Evolutionary conservation across 2,329 filamentous ascomycete genomes (phyloP).

Genomic region (Fusarium hainanense): DNA sequence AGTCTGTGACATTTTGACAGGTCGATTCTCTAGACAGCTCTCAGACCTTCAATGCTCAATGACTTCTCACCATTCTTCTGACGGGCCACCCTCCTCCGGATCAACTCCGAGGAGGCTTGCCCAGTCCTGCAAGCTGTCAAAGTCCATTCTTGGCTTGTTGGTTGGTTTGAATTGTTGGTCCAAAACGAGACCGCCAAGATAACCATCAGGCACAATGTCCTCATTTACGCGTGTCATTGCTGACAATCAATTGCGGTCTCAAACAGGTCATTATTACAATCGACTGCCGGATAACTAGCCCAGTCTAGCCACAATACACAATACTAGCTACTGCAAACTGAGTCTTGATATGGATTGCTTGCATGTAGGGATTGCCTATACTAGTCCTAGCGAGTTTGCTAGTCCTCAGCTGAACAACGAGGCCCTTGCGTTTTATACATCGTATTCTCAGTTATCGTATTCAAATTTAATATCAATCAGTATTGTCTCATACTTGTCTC

Average conservation of each 20-base stretch:
- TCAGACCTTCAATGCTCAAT: not conserved
- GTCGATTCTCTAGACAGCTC: not conserved
- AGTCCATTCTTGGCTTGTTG: slow-evolving; percentile 16
- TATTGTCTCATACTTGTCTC: not conserved
- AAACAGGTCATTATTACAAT: not conserved
- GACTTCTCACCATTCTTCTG: slow-evolving; percentile 6
- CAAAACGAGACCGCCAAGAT: slow-evolving; percentile 16
- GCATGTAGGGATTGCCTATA: not conserved
- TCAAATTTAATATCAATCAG: not conserved
- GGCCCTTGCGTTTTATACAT: slow-evolving; percentile 24
- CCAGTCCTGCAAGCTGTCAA: slow-evolving; percentile 8
- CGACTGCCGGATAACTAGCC: slow-evolving; percentile 1
- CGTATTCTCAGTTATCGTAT: not conserved
- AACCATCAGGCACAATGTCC: slow-evolving; percentile 8
- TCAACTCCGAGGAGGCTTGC: slow-evolving; percentile 27
- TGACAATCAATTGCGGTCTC: slow-evolving; percentile 1
- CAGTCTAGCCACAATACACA: not conserved
- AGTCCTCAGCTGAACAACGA: slow-evolving; percentile 8
- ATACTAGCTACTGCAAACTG: not conserved
- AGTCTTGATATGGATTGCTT: not conserved
- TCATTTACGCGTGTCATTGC: slow-evolving; percentile 14
- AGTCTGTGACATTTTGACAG: not conserved
- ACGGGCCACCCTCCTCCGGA: slow-evolving; percentile 17
- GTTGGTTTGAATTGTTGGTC: slow-evolving; percentile 16
- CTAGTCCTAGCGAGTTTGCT: slow-evolving; percentile 8